Conservation (phyloP, 305 asterid genomes). For the Fraxinus greggii region DNA sequence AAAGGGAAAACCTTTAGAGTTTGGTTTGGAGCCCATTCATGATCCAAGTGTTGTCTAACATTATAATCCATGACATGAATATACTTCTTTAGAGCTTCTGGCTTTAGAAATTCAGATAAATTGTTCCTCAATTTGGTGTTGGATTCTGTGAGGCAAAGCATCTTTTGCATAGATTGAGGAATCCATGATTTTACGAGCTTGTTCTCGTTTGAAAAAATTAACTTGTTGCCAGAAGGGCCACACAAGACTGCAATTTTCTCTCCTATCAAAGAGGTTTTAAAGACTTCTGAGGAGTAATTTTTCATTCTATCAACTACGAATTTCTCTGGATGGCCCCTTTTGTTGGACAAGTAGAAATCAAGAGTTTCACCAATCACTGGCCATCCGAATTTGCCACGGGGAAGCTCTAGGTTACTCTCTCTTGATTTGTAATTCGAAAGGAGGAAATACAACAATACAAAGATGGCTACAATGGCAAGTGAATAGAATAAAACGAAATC, state of each 20-base stretch:
- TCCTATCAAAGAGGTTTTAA: conserved; percentile 4
- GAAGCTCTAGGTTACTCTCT: too few species aligned
- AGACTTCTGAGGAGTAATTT: background rate
- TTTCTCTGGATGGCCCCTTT: too few species aligned
- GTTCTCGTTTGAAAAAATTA: background rate
- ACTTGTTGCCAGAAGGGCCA: conserved; percentile 17
- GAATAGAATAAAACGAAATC: too few species aligned
- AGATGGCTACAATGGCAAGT: too few species aligned
- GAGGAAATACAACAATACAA: too few species aligned
- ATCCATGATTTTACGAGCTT: background rate
- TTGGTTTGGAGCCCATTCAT: background rate
- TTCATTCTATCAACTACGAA: too few species aligned
- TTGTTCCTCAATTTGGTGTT: background rate
- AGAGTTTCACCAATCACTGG: too few species aligned
- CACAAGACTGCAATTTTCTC: background rate
- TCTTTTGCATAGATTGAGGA: background rate
- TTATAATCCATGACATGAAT: background rate
- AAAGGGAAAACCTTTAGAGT: background rate
- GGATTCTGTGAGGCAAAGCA: background rate
- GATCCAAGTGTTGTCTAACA: background rate
- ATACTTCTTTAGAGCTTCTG: background rate
- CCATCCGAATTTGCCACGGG: too few species aligned
- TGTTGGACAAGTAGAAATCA: too few species aligned
- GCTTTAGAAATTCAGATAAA: background rate
- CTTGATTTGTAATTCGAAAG: too few species aligned